These are phyloP conservation scores for Chalara sp. DNA, from an alignment of 2,329 filamentous ascomycete species.

Conservation along the genomic window DNA sequence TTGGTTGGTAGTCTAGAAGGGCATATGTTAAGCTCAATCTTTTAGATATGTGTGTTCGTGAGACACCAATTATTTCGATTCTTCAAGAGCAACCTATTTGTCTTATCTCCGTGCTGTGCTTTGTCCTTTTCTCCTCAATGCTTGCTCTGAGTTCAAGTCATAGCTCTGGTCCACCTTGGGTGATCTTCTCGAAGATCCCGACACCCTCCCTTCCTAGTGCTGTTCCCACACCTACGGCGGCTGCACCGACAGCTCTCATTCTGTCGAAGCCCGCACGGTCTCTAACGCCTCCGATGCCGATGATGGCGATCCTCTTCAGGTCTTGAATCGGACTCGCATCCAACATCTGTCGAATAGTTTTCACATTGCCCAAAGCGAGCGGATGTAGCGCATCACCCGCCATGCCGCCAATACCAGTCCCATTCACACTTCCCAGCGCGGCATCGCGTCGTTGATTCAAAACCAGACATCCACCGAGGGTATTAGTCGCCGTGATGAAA, in stretches of 20 bases:
- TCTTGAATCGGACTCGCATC: conserved; percentile 34
- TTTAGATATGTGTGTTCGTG: no score
- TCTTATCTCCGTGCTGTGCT: no score
- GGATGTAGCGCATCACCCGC: conserved; percentile 68
- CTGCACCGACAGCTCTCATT: conserved; percentile 62
- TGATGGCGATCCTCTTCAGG: conserved; percentile 51
- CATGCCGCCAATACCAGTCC: conserved; percentile 60
- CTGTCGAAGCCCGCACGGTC: conserved; percentile 55
- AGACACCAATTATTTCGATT: no score
- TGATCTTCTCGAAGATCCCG: conserved; percentile 54
- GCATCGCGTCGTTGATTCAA: conserved; percentile 31
- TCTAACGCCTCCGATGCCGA: conserved; percentile 67
- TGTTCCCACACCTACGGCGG: conserved; percentile 62
- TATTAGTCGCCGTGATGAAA: conserved; percentile 73
- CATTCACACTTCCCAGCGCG: conserved; percentile 43
- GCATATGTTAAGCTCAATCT: no score
- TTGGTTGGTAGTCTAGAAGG: no score
- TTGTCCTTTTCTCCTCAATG: no score
- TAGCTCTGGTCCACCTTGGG: background rate
- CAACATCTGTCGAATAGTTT: conserved; percentile 55
- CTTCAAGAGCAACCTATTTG: no score
- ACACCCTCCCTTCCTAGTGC: conserved; percentile 59
- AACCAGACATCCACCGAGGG: conserved; percentile 61
- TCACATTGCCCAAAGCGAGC: conserved; percentile 68
- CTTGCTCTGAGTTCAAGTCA: no score